A percentile compares a stretch with the other conserved stretches of the same genome.
These are phyloP conservation scores for Nannochloris sp. DNA, from an alignment of 139 green algal genomes.

Conservation along the genomic window DNA sequence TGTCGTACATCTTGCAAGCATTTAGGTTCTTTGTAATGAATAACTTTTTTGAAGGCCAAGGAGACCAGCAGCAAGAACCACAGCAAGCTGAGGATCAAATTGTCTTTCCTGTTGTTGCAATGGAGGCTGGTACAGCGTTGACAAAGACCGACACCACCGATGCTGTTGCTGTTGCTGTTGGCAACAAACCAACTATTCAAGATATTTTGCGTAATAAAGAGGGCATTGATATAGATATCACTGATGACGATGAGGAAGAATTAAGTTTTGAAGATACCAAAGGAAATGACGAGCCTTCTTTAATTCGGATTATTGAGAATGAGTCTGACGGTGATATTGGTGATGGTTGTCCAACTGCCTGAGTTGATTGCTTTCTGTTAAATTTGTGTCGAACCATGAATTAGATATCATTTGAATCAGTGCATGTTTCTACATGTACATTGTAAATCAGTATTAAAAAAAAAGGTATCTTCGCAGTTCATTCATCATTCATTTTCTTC, in stretches of 20 bases:
- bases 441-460: no score
- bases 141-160: background rate
- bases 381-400: background rate
- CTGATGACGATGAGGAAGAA: background rate
- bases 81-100: background rate
- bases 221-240: background rate
- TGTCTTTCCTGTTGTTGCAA: background rate
- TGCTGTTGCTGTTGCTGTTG: background rate
- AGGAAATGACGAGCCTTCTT: background rate
- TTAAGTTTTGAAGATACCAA: background rate
- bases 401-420: no score
- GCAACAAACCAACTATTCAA: background rate
- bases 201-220: background rate
- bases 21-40: conserved; percentile 56
- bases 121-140: background rate
- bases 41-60: conserved; percentile 37
- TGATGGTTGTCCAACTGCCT: background rate
- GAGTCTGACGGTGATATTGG: background rate
- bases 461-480: no score
- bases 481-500: background rate
- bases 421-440: no score
- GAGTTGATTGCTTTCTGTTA: background rate
- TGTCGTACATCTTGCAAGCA: conserved; percentile 44
- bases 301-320: background rate
- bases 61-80: no score